These are phyloP conservation scores for Trichomonascaceae sp. DNA, from an alignment of 1,139 yeast genomes.

Conservation along the genomic window DNA sequence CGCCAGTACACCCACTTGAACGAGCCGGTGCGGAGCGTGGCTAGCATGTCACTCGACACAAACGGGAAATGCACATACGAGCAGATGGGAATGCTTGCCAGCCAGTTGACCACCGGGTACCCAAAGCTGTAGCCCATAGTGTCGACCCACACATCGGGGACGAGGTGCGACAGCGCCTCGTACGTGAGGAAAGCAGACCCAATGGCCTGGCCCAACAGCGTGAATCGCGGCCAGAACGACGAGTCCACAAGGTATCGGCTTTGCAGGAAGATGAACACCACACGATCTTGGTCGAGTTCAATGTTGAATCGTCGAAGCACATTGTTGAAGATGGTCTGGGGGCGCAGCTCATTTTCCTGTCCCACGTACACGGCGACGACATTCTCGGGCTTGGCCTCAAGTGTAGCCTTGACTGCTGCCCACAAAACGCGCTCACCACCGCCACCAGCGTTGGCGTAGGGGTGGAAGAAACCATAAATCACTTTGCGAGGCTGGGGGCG, in stretches of 20 bases:
- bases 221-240: slow-evolving; percentile 61
- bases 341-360: slow-evolving; percentile 30
- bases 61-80: slow-evolving; percentile 93
- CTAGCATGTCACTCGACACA: slow-evolving; percentile 72
- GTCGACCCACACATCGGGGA: slow-evolving; percentile 89
- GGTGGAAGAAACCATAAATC: slow-evolving; percentile 84
- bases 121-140: slow-evolving; percentile 90
- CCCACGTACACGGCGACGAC: slow-evolving; percentile 73
- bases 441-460: slow-evolving; percentile 92
- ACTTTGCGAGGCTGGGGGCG: slow-evolving; percentile 25
- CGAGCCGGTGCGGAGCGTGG: slow-evolving; percentile 10
- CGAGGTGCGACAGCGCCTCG: slow-evolving; percentile 55
- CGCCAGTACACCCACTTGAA: slow-evolving; percentile 63
- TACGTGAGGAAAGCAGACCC: slow-evolving; percentile 60
- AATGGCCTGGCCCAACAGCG: slow-evolving; percentile 75
- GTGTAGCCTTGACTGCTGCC: slow-evolving; percentile 77
- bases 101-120: slow-evolving; percentile 46
- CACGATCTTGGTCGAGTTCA: slow-evolving; percentile 36
- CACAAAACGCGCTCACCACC: slow-evolving; percentile 97
- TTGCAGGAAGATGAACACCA: slow-evolving; percentile 61
- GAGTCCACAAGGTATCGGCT: slow-evolving; percentile 56
- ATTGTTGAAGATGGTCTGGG: slow-evolving; percentile 39
- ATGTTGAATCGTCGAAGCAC: slow-evolving; percentile 59
- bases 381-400: slow-evolving; percentile 36
- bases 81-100: slow-evolving; percentile 58